A percentile compares a stretch with the other conserved stretches of the same genome.
Evolutionary conservation across 495 filamentous ascomycete species (phyloP).

Genomic region (Tricharina praecox): DNA sequence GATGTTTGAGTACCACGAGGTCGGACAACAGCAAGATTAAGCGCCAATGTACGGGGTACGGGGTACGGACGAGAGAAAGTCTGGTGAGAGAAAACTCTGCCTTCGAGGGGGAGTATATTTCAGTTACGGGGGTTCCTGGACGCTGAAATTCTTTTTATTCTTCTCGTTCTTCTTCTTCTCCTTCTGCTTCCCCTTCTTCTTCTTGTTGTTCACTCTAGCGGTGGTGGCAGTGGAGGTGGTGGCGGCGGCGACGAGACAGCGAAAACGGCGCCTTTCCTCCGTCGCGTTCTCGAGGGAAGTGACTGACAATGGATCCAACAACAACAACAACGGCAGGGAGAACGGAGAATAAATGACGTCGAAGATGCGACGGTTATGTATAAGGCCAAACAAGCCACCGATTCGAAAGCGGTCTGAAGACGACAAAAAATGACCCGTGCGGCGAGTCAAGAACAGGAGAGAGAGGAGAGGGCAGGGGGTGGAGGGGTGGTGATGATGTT

Average conservation of each 20-base stretch:
- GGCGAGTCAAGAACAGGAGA: too few relatives aligned
- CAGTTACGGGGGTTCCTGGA: neutral
- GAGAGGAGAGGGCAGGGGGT: neutral
- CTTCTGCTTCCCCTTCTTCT: too few relatives aligned
- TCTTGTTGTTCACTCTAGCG: too few relatives aligned
- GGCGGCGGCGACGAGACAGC: conserved; percentile 10
- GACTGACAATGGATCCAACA: too few relatives aligned
- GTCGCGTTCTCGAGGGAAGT: too few relatives aligned
- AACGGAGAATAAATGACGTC: neutral
- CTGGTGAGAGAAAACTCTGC: too few relatives aligned
- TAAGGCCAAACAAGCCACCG: neutral
- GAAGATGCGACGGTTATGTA: neutral
- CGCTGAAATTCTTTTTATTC: too few relatives aligned
- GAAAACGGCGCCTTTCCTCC: neutral
- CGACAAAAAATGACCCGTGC: neutral
- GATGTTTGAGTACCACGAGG: neutral
- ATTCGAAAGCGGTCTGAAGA: neutral
- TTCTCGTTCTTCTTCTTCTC: too few relatives aligned
- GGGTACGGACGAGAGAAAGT: too few relatives aligned
- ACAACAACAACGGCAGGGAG: neutral
- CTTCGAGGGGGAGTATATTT: too few relatives aligned
- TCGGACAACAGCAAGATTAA: too few relatives aligned
- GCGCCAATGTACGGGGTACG: too few relatives aligned
- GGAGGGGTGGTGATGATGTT: neutral
- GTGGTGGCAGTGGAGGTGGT: conserved; percentile 6